These are phyloP conservation scores for Dictyostelium discoideum DNA, from an alignment of 78 protist genomes.

Conservation along the genomic window DNA sequence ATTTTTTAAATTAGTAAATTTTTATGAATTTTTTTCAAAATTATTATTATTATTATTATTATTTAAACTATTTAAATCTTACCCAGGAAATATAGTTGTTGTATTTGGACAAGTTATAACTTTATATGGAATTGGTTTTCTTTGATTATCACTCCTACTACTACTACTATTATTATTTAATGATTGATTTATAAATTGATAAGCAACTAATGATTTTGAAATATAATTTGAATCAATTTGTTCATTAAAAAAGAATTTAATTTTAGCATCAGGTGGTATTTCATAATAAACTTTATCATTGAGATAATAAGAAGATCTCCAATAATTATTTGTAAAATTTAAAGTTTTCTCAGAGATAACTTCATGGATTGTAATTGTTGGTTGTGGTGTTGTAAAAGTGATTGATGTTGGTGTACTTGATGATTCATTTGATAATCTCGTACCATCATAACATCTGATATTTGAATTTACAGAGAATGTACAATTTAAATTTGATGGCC, in stretches of 20 bases:
- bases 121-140: not conserved
- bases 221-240: not conserved
- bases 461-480: constrained; percentile 33
- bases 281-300: not conserved
- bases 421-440: not conserved
- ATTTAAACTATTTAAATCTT: not conserved
- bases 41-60: too few species aligned
- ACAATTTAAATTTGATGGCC: constrained; percentile 76
- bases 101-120: not conserved
- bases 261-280: constrained; percentile 54
- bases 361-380: not conserved
- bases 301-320: not conserved
- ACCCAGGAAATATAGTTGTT: not conserved
- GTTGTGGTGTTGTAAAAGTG: constrained; percentile 7
- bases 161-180: not conserved
- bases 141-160: not conserved
- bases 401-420: not conserved
- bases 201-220: not conserved
- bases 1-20: not conserved
- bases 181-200: not conserved
- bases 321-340: constrained; percentile 10
- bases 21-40: not conserved
- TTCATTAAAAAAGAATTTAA: not conserved
- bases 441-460: constrained; percentile 3
- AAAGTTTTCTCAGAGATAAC: not conserved